phyloP scores from a whole-genome alignment of 2,329 filamentous ascomycete genomes.

The Neopestalotiopsis sp. region DNA sequence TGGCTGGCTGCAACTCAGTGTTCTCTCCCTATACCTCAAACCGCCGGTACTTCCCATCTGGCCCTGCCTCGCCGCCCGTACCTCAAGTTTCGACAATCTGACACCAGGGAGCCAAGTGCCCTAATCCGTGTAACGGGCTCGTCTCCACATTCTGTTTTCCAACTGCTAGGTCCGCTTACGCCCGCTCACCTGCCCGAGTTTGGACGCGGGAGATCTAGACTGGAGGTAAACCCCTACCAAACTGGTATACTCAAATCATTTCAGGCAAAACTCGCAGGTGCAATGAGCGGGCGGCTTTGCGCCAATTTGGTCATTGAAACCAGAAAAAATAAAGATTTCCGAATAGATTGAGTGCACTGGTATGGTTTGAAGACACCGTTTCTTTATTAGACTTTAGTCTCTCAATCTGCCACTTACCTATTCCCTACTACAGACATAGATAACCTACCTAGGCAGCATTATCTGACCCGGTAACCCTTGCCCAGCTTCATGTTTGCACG shows the following conservation, averaged over 20 bases:
- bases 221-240: not conserved
- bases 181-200: not conserved
- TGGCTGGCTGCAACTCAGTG: not conserved
- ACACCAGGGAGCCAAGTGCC: not conserved
- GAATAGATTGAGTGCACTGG: not conserved
- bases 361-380: slow-evolving; percentile 6
- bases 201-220: slow-evolving; percentile 2
- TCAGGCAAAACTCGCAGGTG: slow-evolving; percentile 4
- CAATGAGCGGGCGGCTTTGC: not conserved
- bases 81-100: slow-evolving; percentile 6
- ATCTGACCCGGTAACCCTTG: not conserved
- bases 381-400: not conserved
- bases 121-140: not conserved
- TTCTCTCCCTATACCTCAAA: slow-evolving; percentile 12
- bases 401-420: too few species aligned
- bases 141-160: slow-evolving; percentile 11
- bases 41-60: slow-evolving; percentile 12
- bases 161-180: not conserved
- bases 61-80: not conserved
- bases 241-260: not conserved
- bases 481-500: not conserved
- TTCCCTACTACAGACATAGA: not conserved
- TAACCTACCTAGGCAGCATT: not conserved
- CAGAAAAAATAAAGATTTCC: not conserved
- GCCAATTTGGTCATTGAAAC: not conserved